Conservation (phyloP, 1,139 yeast genomes). For the Petasospora rhodanensis region DNA sequence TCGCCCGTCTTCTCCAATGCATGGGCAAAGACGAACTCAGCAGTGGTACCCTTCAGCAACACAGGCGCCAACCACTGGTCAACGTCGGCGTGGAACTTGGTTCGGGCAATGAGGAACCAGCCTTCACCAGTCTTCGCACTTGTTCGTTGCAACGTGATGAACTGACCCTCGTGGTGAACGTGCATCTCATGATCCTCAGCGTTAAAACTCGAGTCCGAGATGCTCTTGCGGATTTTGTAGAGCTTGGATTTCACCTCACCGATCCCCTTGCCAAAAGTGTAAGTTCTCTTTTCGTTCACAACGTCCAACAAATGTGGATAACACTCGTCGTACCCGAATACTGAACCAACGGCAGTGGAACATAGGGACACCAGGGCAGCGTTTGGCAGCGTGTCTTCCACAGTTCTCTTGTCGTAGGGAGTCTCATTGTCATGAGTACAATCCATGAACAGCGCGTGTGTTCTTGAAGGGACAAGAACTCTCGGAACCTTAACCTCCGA, state of each 20-base stretch:
- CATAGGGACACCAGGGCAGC: conserved; percentile 94
- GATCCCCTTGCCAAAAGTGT: conserved; percentile 66
- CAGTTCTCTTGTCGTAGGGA: conserved; percentile 84
- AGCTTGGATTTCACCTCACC: conserved; percentile 62
- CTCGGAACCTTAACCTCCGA: conserved; percentile 66
- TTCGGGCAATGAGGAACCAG: conserved; percentile 82
- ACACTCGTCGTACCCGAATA: conserved; percentile 90
- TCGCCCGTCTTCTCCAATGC: conserved; percentile 53
- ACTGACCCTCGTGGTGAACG: conserved; percentile 91
- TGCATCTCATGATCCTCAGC: conserved; percentile 83
- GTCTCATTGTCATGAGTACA: conserved; percentile 95
- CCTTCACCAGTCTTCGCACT: conserved; percentile 85
- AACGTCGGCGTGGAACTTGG: conserved; percentile 53
- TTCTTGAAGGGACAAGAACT: conserved; percentile 59
- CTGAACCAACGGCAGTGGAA: conserved; percentile 91
- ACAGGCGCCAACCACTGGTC: conserved; percentile 58
- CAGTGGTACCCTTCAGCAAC: conserved; percentile 61
- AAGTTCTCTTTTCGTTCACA: conserved; percentile 70
- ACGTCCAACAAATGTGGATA: conserved; percentile 78
- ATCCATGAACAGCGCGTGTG: conserved; percentile 95
- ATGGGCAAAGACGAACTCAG: conserved; percentile 56
- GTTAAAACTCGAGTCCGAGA: conserved; percentile 66
- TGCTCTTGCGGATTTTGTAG: conserved; percentile 50
- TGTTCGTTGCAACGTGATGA: conserved; percentile 82
- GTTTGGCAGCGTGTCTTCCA: conserved; percentile 90